Percentiles rank a stretch among this genome's conserved stretches.
Conservation (phyloP, 495 filamentous ascomycete species). For the Staphylotrichum tortipilum region DNA sequence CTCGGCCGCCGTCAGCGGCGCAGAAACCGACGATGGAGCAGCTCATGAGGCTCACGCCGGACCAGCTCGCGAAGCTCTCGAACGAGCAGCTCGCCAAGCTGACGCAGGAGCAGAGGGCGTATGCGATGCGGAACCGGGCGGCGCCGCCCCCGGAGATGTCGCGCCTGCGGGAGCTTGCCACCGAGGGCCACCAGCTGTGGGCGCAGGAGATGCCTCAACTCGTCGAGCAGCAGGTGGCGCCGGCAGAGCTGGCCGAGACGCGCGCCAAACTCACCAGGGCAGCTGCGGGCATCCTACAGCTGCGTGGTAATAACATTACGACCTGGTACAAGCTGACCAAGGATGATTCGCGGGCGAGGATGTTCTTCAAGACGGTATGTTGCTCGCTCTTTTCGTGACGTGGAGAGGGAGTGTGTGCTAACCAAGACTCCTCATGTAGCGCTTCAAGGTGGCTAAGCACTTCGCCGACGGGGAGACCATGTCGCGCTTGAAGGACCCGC, state of each 20-base stretch:
- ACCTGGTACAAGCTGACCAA: slow-evolving; percentile 35
- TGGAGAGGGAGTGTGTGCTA: slow-evolving; percentile 15
- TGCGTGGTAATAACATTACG: slow-evolving; percentile 24
- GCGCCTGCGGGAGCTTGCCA: slow-evolving; percentile 25
- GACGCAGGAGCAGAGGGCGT: slow-evolving; percentile 41
- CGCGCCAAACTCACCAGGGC: slow-evolving; percentile 25
- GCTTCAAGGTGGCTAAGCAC: slow-evolving; percentile 50
- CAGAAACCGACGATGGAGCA: background rate
- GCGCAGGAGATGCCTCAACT: slow-evolving; percentile 24
- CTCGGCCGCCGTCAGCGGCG: background rate
- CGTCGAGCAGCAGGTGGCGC: slow-evolving; percentile 16
- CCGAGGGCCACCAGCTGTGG: slow-evolving; percentile 20
- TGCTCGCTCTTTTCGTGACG: background rate
- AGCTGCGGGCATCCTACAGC: slow-evolving; percentile 23
- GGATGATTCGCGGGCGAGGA: slow-evolving; percentile 35
- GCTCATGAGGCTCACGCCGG: background rate
- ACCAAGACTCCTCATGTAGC: slow-evolving; percentile 40
- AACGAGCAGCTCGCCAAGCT: slow-evolving; percentile 46
- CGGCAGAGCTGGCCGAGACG: slow-evolving; percentile 27
- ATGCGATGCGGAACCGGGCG: slow-evolving; percentile 31
- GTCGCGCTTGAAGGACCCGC: slow-evolving; percentile 34
- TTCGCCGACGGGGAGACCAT: slow-evolving; percentile 46
- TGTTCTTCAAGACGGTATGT: slow-evolving; percentile 42
- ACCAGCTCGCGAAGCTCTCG: background rate
- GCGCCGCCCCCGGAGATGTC: slow-evolving; percentile 19